Evolutionary conservation across 768 basidiomycete genomes (phyloP), one percentile per base, ranked within the genome.

Genomic region (Agaricus sinodeliciosus): DNA sequence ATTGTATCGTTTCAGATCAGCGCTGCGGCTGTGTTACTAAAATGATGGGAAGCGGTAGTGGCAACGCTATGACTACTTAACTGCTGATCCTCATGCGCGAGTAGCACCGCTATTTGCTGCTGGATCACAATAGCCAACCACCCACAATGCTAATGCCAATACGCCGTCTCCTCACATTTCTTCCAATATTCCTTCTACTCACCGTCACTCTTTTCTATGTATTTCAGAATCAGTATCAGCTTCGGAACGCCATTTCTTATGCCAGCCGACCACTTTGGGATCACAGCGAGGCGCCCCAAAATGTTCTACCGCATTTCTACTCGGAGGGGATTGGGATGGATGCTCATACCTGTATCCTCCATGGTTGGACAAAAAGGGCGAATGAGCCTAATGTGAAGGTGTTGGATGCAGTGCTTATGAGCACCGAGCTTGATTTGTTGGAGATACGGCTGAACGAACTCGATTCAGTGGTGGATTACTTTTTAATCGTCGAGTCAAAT

Each of bases 381-480:
- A 59, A 62, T 15, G 43, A 55, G 27, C 62, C 59, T 41, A 65
- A 67, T 27, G 59, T 79, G 42, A 76, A 74, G 67, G 70, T 78
- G 34, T 60, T 78, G 44, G 82, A 84, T 58, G 79, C 81, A 3
- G 73, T 83, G 40, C 67, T 85, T 49, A 77, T 84, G 72, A 79
- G 76, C 69, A 80, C 73, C 54, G 82, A 85, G 60, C 66, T 84
- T 28, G 84, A 84, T 60, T 67, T 85, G 25, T 63, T 84, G 45
- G 82, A 84, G 62, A 76, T 84, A 49, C 75, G 84, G 18, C 65
- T 84, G 67, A 69, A 81, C 65, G 84, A 85, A 63, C 71, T 84
- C 47, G 74, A 76, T 52, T 63, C 72, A 4, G 70, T 80, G 43
- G 81, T 83, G 25, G 77, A 81, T 62, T 68, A 72, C 18, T 83